Percentiles rank a stretch among this genome's conserved stretches.
phyloP scores from a whole-genome alignment of 2,329 filamentous ascomycete genomes.

The Cucurbitaria berberidis region DNA sequence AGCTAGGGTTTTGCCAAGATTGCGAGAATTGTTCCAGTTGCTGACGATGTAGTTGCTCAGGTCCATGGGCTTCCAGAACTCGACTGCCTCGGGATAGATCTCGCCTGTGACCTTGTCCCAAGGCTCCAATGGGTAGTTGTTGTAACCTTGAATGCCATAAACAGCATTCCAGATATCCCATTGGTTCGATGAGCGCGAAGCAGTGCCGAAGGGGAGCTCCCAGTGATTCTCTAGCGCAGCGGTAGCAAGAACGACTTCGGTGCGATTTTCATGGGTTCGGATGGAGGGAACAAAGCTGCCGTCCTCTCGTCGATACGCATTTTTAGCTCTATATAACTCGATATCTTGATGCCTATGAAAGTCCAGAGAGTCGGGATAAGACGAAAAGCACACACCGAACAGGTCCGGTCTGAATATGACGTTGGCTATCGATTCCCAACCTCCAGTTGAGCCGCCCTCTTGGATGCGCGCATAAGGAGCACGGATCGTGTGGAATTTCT shows the following conservation, averaged over 20 bases:
- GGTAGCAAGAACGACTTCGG: conserved; percentile 31
- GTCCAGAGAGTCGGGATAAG: conserved; percentile 47
- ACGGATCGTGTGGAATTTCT: conserved; percentile 45
- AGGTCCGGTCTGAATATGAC: conserved; percentile 49
- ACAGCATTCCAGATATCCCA: conserved; percentile 51
- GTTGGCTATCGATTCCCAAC: conserved; percentile 46
- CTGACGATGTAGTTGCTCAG: conserved; percentile 40
- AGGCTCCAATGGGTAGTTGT: conserved; percentile 48
- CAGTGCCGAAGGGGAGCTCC: conserved; percentile 47
- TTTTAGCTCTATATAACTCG: conserved; percentile 39
- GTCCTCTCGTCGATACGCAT: conserved; percentile 37
- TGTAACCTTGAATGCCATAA: conserved; percentile 46
- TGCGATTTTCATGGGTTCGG: conserved; percentile 34
- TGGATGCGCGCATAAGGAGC: conserved; percentile 48
- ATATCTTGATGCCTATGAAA: conserved; percentile 49
- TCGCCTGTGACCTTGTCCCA: conserved; percentile 51
- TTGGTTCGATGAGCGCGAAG: conserved; percentile 42
- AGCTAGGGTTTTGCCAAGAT: conserved; percentile 42
- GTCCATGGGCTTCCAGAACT: conserved; percentile 48
- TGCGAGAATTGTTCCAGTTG: conserved; percentile 42
- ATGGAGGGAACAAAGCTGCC: conserved; percentile 43
- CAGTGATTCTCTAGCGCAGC: conserved; percentile 47
- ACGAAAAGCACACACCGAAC: conserved; percentile 48
- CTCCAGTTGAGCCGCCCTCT: conserved; percentile 48
- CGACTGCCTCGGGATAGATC: conserved; percentile 46